phyloP scores from a whole-genome alignment of 108 stramenopile species.

The Epithemia pelagica region DNA sequence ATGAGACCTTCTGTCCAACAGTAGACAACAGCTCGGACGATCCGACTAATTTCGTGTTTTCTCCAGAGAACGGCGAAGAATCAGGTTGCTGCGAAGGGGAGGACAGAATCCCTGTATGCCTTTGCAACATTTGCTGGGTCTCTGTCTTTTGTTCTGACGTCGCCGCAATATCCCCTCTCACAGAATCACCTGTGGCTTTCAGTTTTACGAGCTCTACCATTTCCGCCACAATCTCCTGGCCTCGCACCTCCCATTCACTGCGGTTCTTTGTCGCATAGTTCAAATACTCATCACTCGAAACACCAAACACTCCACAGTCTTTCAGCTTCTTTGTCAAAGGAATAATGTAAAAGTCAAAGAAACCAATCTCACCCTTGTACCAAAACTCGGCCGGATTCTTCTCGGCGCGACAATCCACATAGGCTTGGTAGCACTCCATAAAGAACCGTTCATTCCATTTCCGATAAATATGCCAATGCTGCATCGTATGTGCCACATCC shows the following conservation, averaged over 20 bases:
- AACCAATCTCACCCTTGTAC: constrained; percentile 40
- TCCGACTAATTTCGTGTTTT: too few relatives aligned
- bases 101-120: too few relatives aligned
- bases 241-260: constrained; percentile 4
- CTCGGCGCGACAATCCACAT: constrained; percentile 9
- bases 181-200: too few relatives aligned
- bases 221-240: constrained; percentile 1
- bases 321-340: constrained; percentile 36
- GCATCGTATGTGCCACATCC: constrained; percentile 43
- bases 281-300: constrained; percentile 11
- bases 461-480: constrained; percentile 29
- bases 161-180: too few relatives aligned
- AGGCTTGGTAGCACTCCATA: constrained; percentile 24
- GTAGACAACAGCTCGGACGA: too few relatives aligned
- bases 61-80: too few relatives aligned
- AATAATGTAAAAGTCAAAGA: constrained; percentile 30
- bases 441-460: constrained; percentile 35
- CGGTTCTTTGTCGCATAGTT: constrained; percentile 9
- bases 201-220: constrained; percentile 2
- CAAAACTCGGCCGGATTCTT: constrained; percentile 35
- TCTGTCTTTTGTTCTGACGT: too few relatives aligned
- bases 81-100: too few relatives aligned
- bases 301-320: constrained; percentile 32
- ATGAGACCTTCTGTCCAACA: too few relatives aligned
- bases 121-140: too few relatives aligned